phyloP scores from a whole-genome alignment of 2,329 filamentous ascomycete genomes.

The Fusarium sp. region DNA sequence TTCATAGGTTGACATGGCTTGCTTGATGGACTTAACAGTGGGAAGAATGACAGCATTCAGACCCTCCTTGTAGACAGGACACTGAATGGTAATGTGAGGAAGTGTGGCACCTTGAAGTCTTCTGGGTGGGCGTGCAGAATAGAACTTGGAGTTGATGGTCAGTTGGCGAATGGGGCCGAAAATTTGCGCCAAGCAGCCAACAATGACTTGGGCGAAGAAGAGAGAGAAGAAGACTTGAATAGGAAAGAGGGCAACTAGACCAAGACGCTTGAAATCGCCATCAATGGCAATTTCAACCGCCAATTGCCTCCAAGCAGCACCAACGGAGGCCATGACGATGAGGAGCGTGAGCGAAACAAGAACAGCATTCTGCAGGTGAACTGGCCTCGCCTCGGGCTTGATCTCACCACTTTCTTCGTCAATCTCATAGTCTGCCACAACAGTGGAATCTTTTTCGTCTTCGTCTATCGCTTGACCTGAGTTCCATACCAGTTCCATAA shows the following conservation, averaged over 20 bases:
- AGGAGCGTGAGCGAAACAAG: constrained; percentile 76
- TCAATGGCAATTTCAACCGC: constrained; percentile 78
- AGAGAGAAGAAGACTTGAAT: constrained; percentile 85
- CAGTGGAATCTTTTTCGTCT: constrained; percentile 63
- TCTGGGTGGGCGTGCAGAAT: constrained; percentile 77
- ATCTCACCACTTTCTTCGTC: constrained; percentile 79
- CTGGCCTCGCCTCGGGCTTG: constrained; percentile 73
- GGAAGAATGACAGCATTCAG: constrained; percentile 80
- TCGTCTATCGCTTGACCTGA: constrained; percentile 68
- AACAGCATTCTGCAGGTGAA: constrained; percentile 78
- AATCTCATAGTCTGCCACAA: constrained; percentile 66
- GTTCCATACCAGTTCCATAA: constrained; percentile 84
- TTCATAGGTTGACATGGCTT: constrained; percentile 82
- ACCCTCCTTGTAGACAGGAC: constrained; percentile 90
- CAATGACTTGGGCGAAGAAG: constrained; percentile 83
- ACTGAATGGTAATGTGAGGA: constrained; percentile 85
- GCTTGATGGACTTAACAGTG: constrained; percentile 82
- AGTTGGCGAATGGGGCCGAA: constrained; percentile 82
- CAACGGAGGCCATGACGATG: constrained; percentile 74
- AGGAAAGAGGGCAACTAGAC: constrained; percentile 74
- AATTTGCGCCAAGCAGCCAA: constrained; percentile 80
- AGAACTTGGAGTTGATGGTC: constrained; percentile 83
- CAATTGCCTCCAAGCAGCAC: constrained; percentile 77
- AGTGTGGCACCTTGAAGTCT: constrained; percentile 69
- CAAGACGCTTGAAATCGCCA: constrained; percentile 71